Evolutionary conservation across 192 early-diverging fungal species (phyloP).

Genomic region (Ramicandelaber brevisporus): DNA sequence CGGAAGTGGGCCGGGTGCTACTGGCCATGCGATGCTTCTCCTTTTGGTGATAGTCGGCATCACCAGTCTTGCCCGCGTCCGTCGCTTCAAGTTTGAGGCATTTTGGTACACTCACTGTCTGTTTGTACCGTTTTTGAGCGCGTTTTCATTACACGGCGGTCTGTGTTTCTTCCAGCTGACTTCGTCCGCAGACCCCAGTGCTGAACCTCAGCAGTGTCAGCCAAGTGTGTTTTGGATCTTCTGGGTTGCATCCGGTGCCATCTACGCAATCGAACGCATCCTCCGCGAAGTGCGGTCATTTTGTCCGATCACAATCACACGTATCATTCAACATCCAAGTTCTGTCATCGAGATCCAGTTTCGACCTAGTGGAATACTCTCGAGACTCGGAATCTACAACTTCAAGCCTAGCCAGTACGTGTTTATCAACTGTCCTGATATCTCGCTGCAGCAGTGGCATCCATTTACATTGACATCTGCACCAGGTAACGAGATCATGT

Average conservation of each 20-base stretch:
- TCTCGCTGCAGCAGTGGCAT: conserved; percentile 46
- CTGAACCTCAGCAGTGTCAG: conserved; percentile 22
- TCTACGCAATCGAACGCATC: conserved; percentile 42
- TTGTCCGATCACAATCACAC: conserved; percentile 37
- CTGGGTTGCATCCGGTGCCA: conserved; percentile 27
- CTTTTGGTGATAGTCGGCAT: conserved; percentile 10
- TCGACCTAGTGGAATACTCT: too few relatives aligned
- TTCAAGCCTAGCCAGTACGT: conserved; percentile 57
- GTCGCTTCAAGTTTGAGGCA: conserved; percentile 22
- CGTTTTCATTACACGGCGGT: conserved; percentile 43
- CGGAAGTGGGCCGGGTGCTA: conserved; percentile 32
- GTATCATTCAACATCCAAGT: conserved; percentile 63
- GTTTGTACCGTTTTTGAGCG: conserved; percentile 47
- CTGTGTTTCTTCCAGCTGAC: conserved; percentile 45
- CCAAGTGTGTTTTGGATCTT: conserved; percentile 53
- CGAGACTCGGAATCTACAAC: conserved; percentile 24
- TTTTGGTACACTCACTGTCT: conserved; percentile 79
- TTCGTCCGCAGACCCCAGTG: too few relatives aligned
- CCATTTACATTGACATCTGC: conserved; percentile 67
- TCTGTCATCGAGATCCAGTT: conserved; percentile 61
- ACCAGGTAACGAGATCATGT: conserved; percentile 46
- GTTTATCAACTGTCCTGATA: conserved; percentile 45
- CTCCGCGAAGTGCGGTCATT: conserved; percentile 40
- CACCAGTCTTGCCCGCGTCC: conserved; percentile 10
- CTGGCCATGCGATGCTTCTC: conserved; percentile 29